Evolutionary conservation across 2,329 filamentous ascomycete genomes (phyloP).

Genomic region (Sporothrix phasma): DNA sequence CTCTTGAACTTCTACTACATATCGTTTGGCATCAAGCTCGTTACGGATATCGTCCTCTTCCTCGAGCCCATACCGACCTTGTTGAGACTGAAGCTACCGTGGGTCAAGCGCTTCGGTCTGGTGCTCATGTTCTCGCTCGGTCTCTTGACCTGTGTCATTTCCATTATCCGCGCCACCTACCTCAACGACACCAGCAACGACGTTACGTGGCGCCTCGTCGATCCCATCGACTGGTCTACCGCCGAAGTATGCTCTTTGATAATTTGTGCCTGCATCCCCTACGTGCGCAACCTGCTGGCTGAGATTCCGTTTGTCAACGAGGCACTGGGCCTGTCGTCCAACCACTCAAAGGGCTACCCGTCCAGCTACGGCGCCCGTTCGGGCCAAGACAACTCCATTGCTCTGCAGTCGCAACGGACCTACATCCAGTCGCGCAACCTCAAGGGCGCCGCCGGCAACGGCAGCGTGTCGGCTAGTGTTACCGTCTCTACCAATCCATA

Average conservation of each 20-base stretch:
- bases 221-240: conserved; percentile 27
- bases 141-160: conserved; percentile 32
- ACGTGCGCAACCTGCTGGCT: conserved; percentile 12
- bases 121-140: conserved; percentile 30
- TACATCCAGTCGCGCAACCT: conserved; percentile 7
- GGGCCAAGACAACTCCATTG: conserved; percentile 4
- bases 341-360: conserved; percentile 6
- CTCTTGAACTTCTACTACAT: conserved; percentile 9
- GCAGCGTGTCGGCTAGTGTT: neutral
- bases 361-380: conserved; percentile 2
- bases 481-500: neutral
- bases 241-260: conserved; percentile 29
- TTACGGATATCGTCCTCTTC: conserved; percentile 7
- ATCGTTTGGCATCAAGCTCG: conserved; percentile 13
- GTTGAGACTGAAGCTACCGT: conserved; percentile 17
- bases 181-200: conserved; percentile 26
- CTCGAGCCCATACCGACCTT: conserved; percentile 8
- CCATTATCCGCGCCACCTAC: conserved; percentile 30
- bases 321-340: conserved; percentile 5
- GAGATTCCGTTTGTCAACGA: conserved; percentile 10
- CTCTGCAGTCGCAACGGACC: neutral
- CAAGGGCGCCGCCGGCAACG: neutral
- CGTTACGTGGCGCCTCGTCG: conserved; percentile 24
- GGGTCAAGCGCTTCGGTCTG: conserved; percentile 23
- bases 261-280: conserved; percentile 23